A percentile compares a stretch with the other conserved stretches of the same genome.
Evolutionary conservation across 2,329 filamentous ascomycete species (phyloP).

Genomic region (Sphaerulina musiva): DNA sequence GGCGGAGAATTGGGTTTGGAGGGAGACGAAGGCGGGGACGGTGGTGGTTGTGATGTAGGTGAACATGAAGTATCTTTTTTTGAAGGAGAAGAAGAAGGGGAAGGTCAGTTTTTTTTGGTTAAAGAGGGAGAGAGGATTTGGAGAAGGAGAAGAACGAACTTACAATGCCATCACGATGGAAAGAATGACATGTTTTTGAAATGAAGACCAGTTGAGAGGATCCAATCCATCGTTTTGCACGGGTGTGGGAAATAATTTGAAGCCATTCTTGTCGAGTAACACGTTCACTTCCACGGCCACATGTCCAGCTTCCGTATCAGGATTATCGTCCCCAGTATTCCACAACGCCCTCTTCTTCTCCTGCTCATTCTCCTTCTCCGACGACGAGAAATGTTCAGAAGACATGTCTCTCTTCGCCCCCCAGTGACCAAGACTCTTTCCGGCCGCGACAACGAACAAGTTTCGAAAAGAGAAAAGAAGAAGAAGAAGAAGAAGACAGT

Average conservation of each 20-base stretch:
- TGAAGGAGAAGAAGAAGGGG: not conserved
- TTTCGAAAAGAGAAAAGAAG: too few species aligned
- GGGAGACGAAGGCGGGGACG: conserved; percentile 15
- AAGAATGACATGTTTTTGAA: conserved; percentile 17
- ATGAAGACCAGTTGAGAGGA: conserved; percentile 16
- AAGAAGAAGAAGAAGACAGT: too few species aligned
- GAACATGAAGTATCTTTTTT: conserved; percentile 19
- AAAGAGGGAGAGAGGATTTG: not conserved
- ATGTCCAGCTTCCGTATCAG: conserved; percentile 11
- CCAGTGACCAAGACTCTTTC: too few species aligned
- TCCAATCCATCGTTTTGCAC: conserved; percentile 15
- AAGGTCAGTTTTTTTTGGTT: not conserved
- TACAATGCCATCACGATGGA: conserved; percentile 17
- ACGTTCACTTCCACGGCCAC: conserved; percentile 6
- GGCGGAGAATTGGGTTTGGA: conserved; percentile 15
- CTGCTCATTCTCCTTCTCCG: too few species aligned
- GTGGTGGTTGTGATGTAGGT: conserved; percentile 20
- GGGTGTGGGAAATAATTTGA: conserved; percentile 14
- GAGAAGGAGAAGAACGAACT: not conserved
- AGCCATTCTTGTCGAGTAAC: conserved; percentile 17
- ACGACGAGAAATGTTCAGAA: not conserved
- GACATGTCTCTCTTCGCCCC: too few species aligned
- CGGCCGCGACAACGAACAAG: too few species aligned
- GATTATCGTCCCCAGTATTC: not conserved
- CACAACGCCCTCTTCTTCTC: conserved; percentile 8